Evolutionary conservation across 2,329 filamentous ascomycete genomes (phyloP).

Genomic region (Macrophomina phaseolina): DNA sequence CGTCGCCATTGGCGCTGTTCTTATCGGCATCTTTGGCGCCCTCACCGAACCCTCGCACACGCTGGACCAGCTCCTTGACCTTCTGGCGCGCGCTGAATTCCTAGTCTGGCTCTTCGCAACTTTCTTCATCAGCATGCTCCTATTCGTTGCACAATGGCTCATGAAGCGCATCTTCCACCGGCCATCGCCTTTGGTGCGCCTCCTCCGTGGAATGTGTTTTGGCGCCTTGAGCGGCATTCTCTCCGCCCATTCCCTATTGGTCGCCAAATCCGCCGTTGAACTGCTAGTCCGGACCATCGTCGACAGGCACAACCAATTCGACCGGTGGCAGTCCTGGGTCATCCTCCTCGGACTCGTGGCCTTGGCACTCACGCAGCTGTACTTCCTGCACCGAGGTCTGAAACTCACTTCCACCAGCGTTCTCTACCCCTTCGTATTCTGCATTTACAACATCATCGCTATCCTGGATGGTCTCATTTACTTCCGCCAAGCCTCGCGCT

Average conservation of each 20-base stretch:
- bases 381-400: constrained; percentile 91
- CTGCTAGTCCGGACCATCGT: constrained; percentile 85
- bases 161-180: constrained; percentile 47
- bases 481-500: constrained; percentile 84
- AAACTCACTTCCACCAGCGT: constrained; percentile 96
- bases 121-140: constrained; percentile 70
- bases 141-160: constrained; percentile 60
- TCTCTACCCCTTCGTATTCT: constrained; percentile 96
- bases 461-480: constrained; percentile 97
- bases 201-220: constrained; percentile 83
- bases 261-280: constrained; percentile 97
- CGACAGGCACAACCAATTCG: constrained; percentile 89
- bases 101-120: constrained; percentile 89
- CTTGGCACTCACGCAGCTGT: constrained; percentile 87
- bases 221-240: constrained; percentile 87
- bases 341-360: constrained; percentile 81
- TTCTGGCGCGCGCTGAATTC: constrained; percentile 77
- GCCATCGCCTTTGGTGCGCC: constrained; percentile 68
- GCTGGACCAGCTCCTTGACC: constrained; percentile 76
- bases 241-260: constrained; percentile 88
- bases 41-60: constrained; percentile 92
- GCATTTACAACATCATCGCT: constrained; percentile 98
- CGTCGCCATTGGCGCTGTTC: constrained; percentile 83
- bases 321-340: constrained; percentile 92
- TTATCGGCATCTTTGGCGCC: constrained; percentile 93